A percentile compares a stretch with the other conserved stretches of the same genome.
Conservation (phyloP, 2,329 filamentous ascomycete species). For the Exserohilum rostratum region DNA sequence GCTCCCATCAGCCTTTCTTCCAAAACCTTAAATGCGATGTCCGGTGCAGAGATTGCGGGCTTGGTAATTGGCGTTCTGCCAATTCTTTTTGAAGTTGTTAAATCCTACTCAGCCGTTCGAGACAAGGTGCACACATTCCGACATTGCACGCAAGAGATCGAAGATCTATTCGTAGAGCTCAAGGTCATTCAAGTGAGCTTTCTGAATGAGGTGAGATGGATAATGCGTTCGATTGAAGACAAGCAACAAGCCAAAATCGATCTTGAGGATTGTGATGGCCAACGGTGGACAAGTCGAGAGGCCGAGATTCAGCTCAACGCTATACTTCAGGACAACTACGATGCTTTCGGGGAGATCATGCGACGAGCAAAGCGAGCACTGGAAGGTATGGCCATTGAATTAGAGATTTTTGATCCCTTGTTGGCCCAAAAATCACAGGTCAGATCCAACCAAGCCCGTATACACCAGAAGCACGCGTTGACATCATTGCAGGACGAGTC, state of each 20-base stretch:
- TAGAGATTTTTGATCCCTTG: neutral
- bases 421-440: neutral
- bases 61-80: conserved; percentile 25
- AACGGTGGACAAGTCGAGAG: neutral
- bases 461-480: neutral
- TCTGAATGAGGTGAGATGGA: conserved; percentile 28
- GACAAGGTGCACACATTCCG: conserved; percentile 23
- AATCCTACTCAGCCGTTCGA: conserved; percentile 21
- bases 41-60: neutral
- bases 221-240: conserved; percentile 23
- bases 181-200: conserved; percentile 25
- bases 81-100: conserved; percentile 29
- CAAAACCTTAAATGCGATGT: neutral
- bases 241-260: conserved; percentile 5
- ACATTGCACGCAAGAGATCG: conserved; percentile 26
- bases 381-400: neutral
- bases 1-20: neutral
- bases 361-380: neutral
- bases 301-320: neutral
- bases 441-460: no score
- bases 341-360: neutral
- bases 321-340: neutral
- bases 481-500: conserved; percentile 17
- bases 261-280: neutral
- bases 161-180: conserved; percentile 18